A percentile compares a stretch with the other conserved stretches of the same genome.
phyloP scores from a whole-genome alignment of 805 yeast species.

The Yamadazyma phyllophila region DNA sequence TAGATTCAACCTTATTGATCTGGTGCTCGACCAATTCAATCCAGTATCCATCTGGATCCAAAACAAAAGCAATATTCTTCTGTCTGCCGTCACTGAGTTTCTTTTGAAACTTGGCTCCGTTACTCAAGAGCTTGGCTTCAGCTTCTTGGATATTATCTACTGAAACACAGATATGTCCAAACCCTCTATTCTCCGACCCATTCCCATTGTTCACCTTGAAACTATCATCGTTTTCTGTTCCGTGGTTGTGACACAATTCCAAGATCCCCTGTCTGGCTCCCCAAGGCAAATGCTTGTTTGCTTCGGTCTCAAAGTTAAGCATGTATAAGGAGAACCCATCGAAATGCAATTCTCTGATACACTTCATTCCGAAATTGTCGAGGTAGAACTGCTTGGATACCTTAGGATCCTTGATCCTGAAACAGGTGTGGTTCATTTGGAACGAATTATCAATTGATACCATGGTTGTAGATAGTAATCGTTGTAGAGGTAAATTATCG shows the following conservation, averaged over 20 bases:
- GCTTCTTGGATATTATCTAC: constrained; percentile 72
- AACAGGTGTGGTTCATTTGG: constrained; percentile 64
- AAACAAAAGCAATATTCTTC: constrained; percentile 86
- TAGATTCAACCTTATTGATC: constrained; percentile 37
- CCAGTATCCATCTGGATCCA: constrained; percentile 98
- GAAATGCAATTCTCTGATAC: constrained; percentile 51
- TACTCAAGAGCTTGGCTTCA: constrained; percentile 55
- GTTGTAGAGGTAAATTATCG: too few species aligned
- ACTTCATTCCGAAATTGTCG: constrained; percentile 69
- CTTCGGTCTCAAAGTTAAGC: constrained; percentile 54
- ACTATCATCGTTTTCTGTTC: constrained; percentile 56
- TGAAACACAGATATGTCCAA: constrained; percentile 89
- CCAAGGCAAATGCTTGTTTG: constrained; percentile 37
- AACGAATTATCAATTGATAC: constrained; percentile 35
- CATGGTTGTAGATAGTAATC: constrained; percentile 18
- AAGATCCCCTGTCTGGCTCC: constrained; percentile 63
- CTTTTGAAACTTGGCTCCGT: constrained; percentile 78
- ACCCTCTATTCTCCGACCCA: constrained; percentile 79
- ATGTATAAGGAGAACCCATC: constrained; percentile 66
- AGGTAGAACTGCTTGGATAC: constrained; percentile 70
- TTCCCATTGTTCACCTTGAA: constrained; percentile 78
- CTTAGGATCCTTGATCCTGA: constrained; percentile 81
- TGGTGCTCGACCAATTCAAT: constrained; percentile 75
- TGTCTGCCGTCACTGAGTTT: constrained; percentile 87
- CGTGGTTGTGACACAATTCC: constrained; percentile 81